Percentiles rank a stretch among this genome's conserved stretches.
These are phyloP conservation scores for Syzygium aromaticum DNA, from an alignment of 345 rosid species.

Conservation along the genomic window DNA sequence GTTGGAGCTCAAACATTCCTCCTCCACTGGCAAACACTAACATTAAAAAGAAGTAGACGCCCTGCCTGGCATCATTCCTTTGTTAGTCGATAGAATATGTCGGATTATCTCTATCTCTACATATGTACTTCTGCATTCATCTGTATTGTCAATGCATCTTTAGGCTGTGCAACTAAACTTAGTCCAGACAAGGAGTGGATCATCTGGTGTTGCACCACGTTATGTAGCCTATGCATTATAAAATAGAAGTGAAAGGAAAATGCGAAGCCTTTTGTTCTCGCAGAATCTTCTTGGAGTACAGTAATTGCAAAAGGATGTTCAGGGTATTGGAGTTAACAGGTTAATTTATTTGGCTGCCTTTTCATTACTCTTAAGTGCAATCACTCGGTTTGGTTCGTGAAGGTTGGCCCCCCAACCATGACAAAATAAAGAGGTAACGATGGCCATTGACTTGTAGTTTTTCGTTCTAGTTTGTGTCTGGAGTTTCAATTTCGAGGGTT, in stretches of 20 bases:
- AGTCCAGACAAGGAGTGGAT: not conserved
- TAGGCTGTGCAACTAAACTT: not conserved
- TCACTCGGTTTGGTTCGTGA: not conserved
- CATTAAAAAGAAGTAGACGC: not conserved
- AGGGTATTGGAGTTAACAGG: not conserved
- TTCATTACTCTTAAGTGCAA: not conserved
- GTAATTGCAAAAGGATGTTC: not conserved
- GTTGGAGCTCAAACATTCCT: conserved; percentile 12
- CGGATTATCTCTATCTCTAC: not conserved
- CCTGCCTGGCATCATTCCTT: not conserved
- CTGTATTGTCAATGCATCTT: not conserved
- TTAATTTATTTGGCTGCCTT: not conserved
- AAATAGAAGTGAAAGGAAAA: not conserved
- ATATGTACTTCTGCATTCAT: not conserved
- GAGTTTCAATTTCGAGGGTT: not conserved
- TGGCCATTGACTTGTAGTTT: not conserved
- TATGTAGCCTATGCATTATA: not conserved
- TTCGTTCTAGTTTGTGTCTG: not conserved
- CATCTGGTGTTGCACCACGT: not conserved
- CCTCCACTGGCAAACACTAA: conserved; percentile 3
- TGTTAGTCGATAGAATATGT: not conserved
- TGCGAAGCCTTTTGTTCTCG: not conserved
- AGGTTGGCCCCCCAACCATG: not conserved
- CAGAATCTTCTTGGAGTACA: not conserved
- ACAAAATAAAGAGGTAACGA: not conserved